Conservation (phyloP, 257 asterid genomes). For the Solanum chiquidenum region DNA sequence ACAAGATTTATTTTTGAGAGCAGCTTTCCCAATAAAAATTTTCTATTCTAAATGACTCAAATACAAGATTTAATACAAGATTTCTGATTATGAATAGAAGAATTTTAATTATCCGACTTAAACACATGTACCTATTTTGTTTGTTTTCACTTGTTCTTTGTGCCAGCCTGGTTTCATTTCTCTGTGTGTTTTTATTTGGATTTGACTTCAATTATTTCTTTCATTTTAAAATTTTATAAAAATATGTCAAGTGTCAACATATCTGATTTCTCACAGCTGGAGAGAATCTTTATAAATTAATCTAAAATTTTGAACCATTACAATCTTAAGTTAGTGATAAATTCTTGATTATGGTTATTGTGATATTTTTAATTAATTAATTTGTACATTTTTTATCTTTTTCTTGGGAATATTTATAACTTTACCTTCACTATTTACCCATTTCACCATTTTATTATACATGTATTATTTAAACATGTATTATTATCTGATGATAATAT, state of each 20-base stretch:
- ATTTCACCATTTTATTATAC: background rate
- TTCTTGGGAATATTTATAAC: background rate
- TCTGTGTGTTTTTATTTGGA: background rate
- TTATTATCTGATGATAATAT: background rate
- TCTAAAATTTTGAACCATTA: background rate
- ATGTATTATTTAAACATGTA: background rate
- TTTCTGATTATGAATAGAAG: fast-evolving
- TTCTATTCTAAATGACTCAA: background rate
- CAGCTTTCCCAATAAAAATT: fast-evolving
- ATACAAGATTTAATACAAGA: fast-evolving
- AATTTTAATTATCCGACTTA: background rate
- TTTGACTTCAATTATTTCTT: background rate
- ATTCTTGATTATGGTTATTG: background rate
- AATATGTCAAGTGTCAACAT: background rate
- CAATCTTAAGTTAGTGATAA: background rate
- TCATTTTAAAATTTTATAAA: background rate
- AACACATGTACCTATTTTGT: background rate
- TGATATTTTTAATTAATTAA: background rate
- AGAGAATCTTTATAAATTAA: background rate
- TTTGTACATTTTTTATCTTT: no score
- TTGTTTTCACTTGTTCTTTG: background rate
- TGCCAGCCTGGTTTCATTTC: background rate
- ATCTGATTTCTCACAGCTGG: background rate
- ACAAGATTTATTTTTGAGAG: fast-evolving
- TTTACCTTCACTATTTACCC: background rate